Conservation (phyloP, 371 early-diverging fungal species). For the Mucor lusitanicus region DNA sequence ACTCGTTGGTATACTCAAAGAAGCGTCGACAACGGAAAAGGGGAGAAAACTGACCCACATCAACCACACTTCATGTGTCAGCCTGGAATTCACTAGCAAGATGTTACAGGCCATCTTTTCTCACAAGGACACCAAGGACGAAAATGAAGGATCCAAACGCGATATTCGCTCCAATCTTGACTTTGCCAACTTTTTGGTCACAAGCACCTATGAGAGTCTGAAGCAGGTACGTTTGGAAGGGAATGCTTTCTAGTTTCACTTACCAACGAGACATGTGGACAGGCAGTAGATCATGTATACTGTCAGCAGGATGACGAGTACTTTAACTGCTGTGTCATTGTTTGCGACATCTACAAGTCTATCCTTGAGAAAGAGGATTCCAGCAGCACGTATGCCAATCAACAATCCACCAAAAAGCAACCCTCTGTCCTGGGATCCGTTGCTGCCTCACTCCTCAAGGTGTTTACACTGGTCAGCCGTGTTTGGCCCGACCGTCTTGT, state of each 20-base stretch:
- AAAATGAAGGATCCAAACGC: background rate
- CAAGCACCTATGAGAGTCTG: conserved; percentile 27
- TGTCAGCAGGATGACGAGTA: conserved; percentile 9
- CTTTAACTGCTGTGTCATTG: conserved; percentile 6
- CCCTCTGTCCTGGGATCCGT: conserved; percentile 18
- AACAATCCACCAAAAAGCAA: conserved; percentile 28
- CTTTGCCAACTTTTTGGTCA: conserved; percentile 47
- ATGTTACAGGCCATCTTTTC: conserved; percentile 37
- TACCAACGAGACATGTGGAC: background rate
- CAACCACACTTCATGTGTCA: conserved; percentile 17
- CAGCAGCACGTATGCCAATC: conserved; percentile 39
- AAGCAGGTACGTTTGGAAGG: conserved; percentile 13
- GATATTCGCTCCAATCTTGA: conserved; percentile 39
- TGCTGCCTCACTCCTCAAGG: conserved; percentile 11
- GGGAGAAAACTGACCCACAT: conserved; percentile 29
- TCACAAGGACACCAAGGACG: conserved; percentile 11
- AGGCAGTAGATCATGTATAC: conserved; percentile 26
- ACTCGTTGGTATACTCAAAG: conserved; percentile 30
- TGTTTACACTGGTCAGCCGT: conserved; percentile 22
- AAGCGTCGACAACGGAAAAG: conserved; percentile 33
- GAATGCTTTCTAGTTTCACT: no score
- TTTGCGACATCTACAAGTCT: conserved; percentile 22
- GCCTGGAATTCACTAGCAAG: conserved; percentile 31
- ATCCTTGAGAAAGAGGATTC: conserved; percentile 40
- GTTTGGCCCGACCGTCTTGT: conserved; percentile 34